These are phyloP conservation scores for Psilocybe cubensis DNA, from an alignment of 768 basidiomycete genomes.

Conservation along the genomic window DNA sequence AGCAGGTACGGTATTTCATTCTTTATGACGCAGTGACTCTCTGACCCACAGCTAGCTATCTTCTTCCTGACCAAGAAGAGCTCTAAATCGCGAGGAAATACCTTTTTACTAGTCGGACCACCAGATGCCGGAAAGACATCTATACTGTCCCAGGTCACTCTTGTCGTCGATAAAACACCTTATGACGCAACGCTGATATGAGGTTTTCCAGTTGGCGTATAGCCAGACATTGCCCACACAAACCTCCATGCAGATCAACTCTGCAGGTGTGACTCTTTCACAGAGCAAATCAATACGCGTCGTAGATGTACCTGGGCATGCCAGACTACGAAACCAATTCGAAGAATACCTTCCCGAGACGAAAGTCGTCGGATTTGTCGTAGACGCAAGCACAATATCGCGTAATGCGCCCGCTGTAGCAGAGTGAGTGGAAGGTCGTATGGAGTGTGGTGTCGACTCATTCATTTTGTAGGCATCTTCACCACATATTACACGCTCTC, in stretches of 20 bases:
- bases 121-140: slow-evolving; percentile 84
- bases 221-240: slow-evolving; percentile 67
- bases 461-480: slow-evolving; percentile 61
- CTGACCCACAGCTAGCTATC: slow-evolving; percentile 36
- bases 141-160: slow-evolving; percentile 68
- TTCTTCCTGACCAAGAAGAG: slow-evolving; percentile 46
- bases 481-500: slow-evolving; percentile 69
- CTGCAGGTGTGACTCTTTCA: slow-evolving; percentile 48
- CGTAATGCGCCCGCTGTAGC: slow-evolving; percentile 76
- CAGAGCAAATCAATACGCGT: slow-evolving; percentile 51
- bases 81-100: slow-evolving; percentile 52
- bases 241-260: slow-evolving; percentile 78
- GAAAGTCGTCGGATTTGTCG: slow-evolving; percentile 74
- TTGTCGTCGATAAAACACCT: background rate
- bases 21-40: background rate
- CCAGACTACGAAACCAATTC: slow-evolving; percentile 77
- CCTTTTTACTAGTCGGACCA: slow-evolving; percentile 76
- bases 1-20: slow-evolving; percentile 38
- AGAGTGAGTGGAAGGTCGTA: slow-evolving; percentile 57
- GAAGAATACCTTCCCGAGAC: slow-evolving; percentile 63
- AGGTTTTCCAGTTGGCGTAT: slow-evolving; percentile 59
- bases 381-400: slow-evolving; percentile 79
- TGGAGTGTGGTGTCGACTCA: background rate
- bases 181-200: slow-evolving; percentile 2
- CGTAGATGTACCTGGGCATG: slow-evolving; percentile 86